Conservation (phyloP, 2,329 filamentous ascomycete genomes). For the Teratosphaeria gauchensis region DNA sequence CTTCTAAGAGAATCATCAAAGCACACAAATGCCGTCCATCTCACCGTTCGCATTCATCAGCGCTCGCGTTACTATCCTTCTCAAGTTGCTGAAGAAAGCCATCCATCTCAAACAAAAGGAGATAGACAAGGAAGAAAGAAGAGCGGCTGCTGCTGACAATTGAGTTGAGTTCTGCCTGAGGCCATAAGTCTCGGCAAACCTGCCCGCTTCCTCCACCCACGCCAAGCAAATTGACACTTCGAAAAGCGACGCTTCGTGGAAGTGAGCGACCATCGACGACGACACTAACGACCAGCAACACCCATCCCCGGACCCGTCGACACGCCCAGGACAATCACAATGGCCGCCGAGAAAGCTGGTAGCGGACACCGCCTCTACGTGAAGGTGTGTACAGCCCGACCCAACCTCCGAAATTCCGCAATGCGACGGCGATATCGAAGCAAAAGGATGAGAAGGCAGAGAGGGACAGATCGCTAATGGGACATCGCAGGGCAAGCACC, state of each 20-base stretch:
- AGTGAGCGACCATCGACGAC: slow-evolving; percentile 6
- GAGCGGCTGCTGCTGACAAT: not conserved
- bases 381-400: slow-evolving; percentile 12
- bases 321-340: slow-evolving; percentile 13
- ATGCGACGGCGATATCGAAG: not conserved
- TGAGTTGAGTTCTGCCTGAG: not conserved
- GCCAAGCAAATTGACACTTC: not conserved
- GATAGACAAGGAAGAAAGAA: not conserved
- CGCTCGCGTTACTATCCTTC: not conserved
- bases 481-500: slow-evolving; percentile 69
- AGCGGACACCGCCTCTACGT: slow-evolving; percentile 25
- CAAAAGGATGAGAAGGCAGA: not conserved
- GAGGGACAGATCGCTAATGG: not conserved
- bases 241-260: not conserved
- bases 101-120: not conserved
- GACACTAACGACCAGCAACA: slow-evolving; percentile 5
- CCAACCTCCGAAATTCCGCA: slow-evolving; percentile 6
- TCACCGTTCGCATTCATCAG: not conserved
- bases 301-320: slow-evolving; percentile 2
- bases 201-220: not conserved
- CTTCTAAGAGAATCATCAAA: not conserved
- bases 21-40: not conserved
- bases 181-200: not conserved
- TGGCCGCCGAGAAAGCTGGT: slow-evolving; percentile 17
- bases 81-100: not conserved